Evolutionary conservation across 371 early-diverging fungal genomes (phyloP).

Genomic region (Mortierella sp.): DNA sequence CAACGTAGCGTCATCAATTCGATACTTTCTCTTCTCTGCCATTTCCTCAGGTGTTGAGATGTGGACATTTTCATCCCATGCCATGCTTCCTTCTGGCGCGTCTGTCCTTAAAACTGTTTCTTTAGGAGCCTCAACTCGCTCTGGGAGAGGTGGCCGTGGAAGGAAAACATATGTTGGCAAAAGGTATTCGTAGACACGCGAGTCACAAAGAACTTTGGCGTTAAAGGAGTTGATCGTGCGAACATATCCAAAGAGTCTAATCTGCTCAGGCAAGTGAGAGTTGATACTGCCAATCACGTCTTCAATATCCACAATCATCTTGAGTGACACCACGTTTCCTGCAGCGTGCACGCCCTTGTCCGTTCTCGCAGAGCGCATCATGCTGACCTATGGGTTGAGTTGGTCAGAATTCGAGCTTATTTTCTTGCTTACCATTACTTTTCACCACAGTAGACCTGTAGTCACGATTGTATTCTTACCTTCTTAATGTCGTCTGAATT

Average conservation of each 20-base stretch:
- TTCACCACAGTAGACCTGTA: background rate
- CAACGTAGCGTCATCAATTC: conserved; percentile 73
- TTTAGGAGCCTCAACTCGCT: conserved; percentile 8
- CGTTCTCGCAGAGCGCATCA: conserved; percentile 95
- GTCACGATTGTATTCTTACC: conserved; percentile 60
- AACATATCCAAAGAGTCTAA: conserved; percentile 81
- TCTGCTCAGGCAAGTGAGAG: conserved; percentile 79
- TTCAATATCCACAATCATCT: conserved; percentile 85
- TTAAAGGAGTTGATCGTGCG: conserved; percentile 87
- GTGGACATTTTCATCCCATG: conserved; percentile 53
- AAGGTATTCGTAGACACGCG: conserved; percentile 97
- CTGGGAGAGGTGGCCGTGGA: conserved; percentile 53
- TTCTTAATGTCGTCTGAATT: conserved; percentile 85
- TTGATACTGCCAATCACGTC: conserved; percentile 84
- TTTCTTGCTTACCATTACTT: background rate
- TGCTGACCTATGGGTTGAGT: conserved; percentile 65
- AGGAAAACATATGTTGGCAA: conserved; percentile 93
- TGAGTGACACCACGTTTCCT: conserved; percentile 93
- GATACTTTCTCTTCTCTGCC: conserved; percentile 64
- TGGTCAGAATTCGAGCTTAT: background rate
- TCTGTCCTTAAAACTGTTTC: conserved; percentile 50
- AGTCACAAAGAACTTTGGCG: conserved; percentile 92
- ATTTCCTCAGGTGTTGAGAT: conserved; percentile 65
- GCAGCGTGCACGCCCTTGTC: conserved; percentile 99
- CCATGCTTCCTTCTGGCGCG: conserved; percentile 53